phyloP scores from a whole-genome alignment of 2,329 filamentous ascomycete genomes.

The Aspergillus sp. region DNA sequence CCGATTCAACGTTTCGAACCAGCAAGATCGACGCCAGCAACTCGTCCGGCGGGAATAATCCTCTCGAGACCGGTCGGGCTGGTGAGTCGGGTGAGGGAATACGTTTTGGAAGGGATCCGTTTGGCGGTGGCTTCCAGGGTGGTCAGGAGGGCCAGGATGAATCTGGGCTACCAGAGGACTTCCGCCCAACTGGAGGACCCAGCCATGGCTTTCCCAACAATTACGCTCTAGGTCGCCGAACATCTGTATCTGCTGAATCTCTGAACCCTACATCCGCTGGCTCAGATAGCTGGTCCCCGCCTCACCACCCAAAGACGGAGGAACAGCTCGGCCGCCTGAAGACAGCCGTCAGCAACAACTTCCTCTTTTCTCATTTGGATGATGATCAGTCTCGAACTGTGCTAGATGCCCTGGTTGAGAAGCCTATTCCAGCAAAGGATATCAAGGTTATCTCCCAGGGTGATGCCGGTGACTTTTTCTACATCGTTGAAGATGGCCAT shows the following conservation, averaged over 20 bases:
- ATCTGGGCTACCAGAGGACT: slow-evolving; percentile 20
- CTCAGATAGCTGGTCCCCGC: slow-evolving; percentile 87
- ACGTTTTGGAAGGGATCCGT: slow-evolving; percentile 37
- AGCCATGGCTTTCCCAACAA: slow-evolving; percentile 68
- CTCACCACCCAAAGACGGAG: slow-evolving; percentile 75
- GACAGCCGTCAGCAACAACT: slow-evolving; percentile 81
- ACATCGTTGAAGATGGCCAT: slow-evolving; percentile 85
- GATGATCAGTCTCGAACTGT: slow-evolving; percentile 89
- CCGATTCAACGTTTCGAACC: slow-evolving; percentile 59
- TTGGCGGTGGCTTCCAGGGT: slow-evolving; percentile 25
- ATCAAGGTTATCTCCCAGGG: slow-evolving; percentile 92
- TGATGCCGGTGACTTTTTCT: slow-evolving; percentile 96
- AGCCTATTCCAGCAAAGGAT: slow-evolving; percentile 88
- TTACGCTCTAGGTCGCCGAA: slow-evolving; percentile 90
- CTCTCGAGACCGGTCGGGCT: slow-evolving; percentile 39
- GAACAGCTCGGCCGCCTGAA: slow-evolving; percentile 81
- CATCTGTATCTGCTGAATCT: slow-evolving; percentile 95
- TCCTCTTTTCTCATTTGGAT: slow-evolving; percentile 90
- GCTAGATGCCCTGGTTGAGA: slow-evolving; percentile 87
- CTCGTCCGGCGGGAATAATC: slow-evolving; percentile 39
- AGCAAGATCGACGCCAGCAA: slow-evolving; percentile 28
- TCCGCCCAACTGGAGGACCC: slow-evolving; percentile 27
- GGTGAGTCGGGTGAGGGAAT: slow-evolving; percentile 24
- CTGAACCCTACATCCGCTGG: slow-evolving; percentile 82
- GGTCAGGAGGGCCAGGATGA: slow-evolving; percentile 23